Evolutionary conservation across 1,284 basidiomycete genomes (phyloP).

Genomic region (Moesziomyces sp.): DNA sequence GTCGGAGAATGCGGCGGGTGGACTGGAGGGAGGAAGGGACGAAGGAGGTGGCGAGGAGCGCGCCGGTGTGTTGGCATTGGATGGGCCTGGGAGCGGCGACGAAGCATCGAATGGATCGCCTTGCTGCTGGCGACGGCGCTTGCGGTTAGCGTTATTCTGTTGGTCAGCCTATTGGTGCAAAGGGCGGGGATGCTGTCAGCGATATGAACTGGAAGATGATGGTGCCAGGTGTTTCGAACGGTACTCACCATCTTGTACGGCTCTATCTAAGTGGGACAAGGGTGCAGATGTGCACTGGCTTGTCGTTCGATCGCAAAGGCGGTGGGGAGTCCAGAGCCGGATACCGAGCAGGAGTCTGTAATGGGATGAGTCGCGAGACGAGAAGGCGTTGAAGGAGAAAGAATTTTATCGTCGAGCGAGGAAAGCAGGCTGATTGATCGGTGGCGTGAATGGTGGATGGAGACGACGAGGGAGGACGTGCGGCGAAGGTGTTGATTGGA

Average conservation of each 20-base stretch:
- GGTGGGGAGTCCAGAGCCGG: too few species aligned
- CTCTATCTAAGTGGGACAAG: too few species aligned
- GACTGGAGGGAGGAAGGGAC: constrained; percentile 62
- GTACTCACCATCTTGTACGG: constrained; percentile 8
- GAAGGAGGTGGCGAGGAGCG: constrained; percentile 61
- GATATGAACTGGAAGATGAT: neutral
- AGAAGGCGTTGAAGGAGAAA: too few species aligned
- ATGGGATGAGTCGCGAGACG: neutral
- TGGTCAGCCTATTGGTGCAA: constrained; percentile 20
- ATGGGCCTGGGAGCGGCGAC: constrained; percentile 39
- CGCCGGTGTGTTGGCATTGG: constrained; percentile 44
- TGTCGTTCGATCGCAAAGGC: too few species aligned
- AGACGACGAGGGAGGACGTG: too few species aligned
- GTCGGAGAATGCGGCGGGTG: constrained; percentile 62
- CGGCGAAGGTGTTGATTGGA: too few species aligned
- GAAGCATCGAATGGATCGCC: constrained; percentile 49
- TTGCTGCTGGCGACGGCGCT: constrained; percentile 49
- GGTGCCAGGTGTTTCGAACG: neutral
- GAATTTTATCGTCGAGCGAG: too few species aligned
- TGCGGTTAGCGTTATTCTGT: constrained; percentile 41
- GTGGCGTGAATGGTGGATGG: too few species aligned
- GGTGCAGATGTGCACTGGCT: too few species aligned
- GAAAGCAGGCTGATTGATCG: too few species aligned
- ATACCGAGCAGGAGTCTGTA: too few species aligned
- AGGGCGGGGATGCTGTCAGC: neutral